Base-by-base conservation (phyloP, 2,329 filamentous ascomycete species). In the Biscogniauxia mediterranea region DNA sequence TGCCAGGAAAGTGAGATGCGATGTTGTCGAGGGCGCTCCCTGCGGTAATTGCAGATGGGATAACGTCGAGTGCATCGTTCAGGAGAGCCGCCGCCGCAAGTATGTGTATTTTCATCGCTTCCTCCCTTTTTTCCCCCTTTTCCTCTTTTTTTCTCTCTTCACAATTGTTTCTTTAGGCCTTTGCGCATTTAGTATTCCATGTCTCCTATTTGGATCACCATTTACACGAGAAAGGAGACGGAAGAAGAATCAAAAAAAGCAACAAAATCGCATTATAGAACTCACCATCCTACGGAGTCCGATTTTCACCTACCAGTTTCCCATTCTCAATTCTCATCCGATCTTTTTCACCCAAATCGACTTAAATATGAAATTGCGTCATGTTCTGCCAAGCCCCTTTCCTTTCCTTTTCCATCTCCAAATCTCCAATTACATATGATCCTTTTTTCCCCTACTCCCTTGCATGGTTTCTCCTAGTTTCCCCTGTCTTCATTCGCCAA, bases 1-100 rank as follows among this genome's bases (percentile, higher is more conserved):
- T 70, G 88, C 90, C 60, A 88, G 93, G 73, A 97, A 97, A 76
- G 93, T 97, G 51, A 87, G 93, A 60, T 97, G 93, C 80, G 93
- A 97, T 79, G 93, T 97, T 60, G 92, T 95, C 61, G 92, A 96
- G 76, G 89, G 90, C 55, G 89, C 89, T 52, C 92, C 92, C 1
- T 96, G 92, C 76, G 93, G 91, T 59, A 96, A 96, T 76, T 96
- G 92, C 78, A 83, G 91, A 65, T 85, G 90, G 79, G 90, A 92
- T 75, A 88, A 90, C 73, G 89, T 92, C 61, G 88, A 91, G 74
- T 93, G 90, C 77, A 81, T 89, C 59, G 87, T 91, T 23, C 88
- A 89, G 66, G 88, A 96, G 76, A 94, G 91, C 79, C 91, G 92
- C 69, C 87, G 93, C 70, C 89, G 92, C 83, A 92, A 91, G 89